phyloP scores from a whole-genome alignment of 768 basidiomycete species.

The Butyriboletus loyo region DNA sequence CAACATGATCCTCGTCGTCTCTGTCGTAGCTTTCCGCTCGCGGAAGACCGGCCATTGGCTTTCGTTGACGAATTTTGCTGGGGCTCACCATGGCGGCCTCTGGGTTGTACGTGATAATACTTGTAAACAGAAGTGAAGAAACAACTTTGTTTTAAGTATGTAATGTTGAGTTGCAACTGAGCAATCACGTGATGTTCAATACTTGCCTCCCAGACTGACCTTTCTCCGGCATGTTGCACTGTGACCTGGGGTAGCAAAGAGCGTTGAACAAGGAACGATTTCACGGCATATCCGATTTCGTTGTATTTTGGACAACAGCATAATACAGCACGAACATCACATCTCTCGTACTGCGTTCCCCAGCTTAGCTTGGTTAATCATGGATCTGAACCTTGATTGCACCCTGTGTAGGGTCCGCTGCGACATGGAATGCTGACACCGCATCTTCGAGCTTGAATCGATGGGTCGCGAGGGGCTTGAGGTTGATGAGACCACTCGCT shows the following conservation, averaged over 20 bases:
- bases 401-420: slow-evolving; percentile 62
- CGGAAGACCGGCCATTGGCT: slow-evolving; percentile 10
- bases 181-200: slow-evolving; percentile 26
- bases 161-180: slow-evolving; percentile 2
- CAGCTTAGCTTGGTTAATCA: slow-evolving; percentile 34
- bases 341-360: not conserved
- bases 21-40: slow-evolving; percentile 29
- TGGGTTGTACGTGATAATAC: not conserved
- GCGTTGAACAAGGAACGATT: not conserved
- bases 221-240: too few relatives aligned
- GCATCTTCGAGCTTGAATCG: slow-evolving; percentile 71
- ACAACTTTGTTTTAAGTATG: not conserved
- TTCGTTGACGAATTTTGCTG: slow-evolving; percentile 32
- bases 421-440: slow-evolving; percentile 74
- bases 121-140: slow-evolving; percentile 1
- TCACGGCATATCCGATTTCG: not conserved
- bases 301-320: not conserved
- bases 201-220: too few relatives aligned
- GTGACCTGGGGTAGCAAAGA: too few relatives aligned
- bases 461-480: slow-evolving; percentile 81
- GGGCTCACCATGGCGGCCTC: slow-evolving; percentile 32
- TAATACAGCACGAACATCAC: not conserved
- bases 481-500: slow-evolving; percentile 65
- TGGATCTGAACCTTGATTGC: slow-evolving; percentile 69
- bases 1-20: slow-evolving; percentile 52